Percentiles rank a stretch among this genome's conserved stretches.
These are phyloP conservation scores for Rhododendron williamsianum DNA, from an alignment of 148 eudicot genomes.

Conservation along the genomic window DNA sequence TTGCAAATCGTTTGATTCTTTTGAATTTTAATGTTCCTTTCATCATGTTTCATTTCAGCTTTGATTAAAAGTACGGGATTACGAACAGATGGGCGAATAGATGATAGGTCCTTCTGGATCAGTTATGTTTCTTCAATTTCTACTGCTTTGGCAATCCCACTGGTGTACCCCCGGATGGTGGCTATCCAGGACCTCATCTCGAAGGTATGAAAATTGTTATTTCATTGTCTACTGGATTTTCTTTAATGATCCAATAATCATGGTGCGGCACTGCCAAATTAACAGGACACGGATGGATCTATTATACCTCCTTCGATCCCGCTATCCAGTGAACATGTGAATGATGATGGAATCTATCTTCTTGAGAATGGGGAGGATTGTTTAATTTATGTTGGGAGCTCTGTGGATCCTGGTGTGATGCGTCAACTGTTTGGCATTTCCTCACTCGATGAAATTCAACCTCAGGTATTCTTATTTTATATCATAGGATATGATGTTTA, in stretches of 20 bases:
- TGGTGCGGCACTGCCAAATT: constrained; percentile 13
- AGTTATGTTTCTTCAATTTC: constrained; percentile 77
- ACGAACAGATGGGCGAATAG: constrained; percentile 78
- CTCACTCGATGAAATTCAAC: constrained; percentile 64
- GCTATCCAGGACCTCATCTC: constrained; percentile 74
- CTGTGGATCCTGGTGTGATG: constrained; percentile 54
- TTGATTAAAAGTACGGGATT: constrained; percentile 77
- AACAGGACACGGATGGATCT: constrained; percentile 61
- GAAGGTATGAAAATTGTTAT: constrained; percentile 40
- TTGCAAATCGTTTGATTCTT: neutral
- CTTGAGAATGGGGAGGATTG: constrained; percentile 94
- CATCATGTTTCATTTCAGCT: constrained; percentile 41
- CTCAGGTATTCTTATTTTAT: constrained; percentile 49
- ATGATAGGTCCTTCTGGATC: constrained; percentile 87
- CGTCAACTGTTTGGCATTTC: constrained; percentile 60
- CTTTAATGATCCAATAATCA: neutral
- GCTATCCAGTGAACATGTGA: constrained; percentile 84
- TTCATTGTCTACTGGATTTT: neutral
- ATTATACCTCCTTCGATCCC: constrained; percentile 61
- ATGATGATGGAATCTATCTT: constrained; percentile 79
- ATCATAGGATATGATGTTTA: neutral
- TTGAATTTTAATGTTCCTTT: constrained; percentile 3
- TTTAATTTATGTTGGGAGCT: constrained; percentile 60
- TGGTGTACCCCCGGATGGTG: constrained; percentile 92
- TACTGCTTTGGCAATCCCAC: constrained; percentile 78